Evolutionary conservation across 305 asterid genomes (phyloP), one percentile per base, ranked within the genome.

Genomic region (Fraxinus platypoda): DNA sequence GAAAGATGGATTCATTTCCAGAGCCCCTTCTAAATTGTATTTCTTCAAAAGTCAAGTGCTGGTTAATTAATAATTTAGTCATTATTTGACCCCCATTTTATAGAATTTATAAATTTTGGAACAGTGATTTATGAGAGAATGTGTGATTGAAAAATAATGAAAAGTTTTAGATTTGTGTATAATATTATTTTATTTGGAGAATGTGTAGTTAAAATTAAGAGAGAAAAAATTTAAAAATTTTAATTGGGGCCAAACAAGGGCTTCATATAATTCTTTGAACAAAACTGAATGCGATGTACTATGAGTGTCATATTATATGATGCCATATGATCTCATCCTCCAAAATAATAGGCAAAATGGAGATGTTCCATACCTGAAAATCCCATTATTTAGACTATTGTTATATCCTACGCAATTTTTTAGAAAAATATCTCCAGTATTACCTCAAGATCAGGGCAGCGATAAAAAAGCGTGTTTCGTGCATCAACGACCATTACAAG

Each of bases 401-500:
- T 64, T 25, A 64, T 4, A 64, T 25, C 70, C 70, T 59, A 59
- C 21, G 26, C 70, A 59, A 59, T 7, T 59, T 59, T 19, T 54
- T 54, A 1, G n/a, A 46, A 54, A 54, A n/a, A 54, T 72, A 59
- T 59, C 46, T 74, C 75, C 11, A 54, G 34, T 12, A 82, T 88
- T 89, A 94, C 99, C 98, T 96, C 99, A 79, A 96, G 93, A 90
- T 96, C 99, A 80, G 98, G 97, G 89, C 98, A 96, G 59, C 98
- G 98, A 82, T 96, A 96, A 81, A 96, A 96, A 79, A 96, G 93
- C 3, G 98, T 98, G 84, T 96, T 92, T 83, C 99, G 91, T 74
- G 99, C 98, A 91, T 96, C 99, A 89, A 94, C 99, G 85, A 95
- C 99, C 97, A 91, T 94, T 82, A 94, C 98, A 87, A 95, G 90